Conservation (phyloP, 192 early-diverging fungal species). For the Coemansia sp. region DNA sequence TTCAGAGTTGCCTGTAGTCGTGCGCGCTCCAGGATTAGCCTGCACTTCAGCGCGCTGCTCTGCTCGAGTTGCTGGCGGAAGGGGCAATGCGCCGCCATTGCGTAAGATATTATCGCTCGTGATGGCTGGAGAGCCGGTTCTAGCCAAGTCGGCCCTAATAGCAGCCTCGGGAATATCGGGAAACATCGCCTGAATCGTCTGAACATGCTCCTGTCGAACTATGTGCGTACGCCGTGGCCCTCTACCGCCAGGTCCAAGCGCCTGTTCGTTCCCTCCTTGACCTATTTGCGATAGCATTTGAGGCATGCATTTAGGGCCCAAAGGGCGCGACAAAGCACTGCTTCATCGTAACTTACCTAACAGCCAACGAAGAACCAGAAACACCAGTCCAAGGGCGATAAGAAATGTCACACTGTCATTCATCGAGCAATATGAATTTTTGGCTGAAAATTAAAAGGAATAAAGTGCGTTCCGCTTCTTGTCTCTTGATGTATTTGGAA, state of each 20-base stretch:
- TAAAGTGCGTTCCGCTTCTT: too few species aligned
- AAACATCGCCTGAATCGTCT: slow-evolving; percentile 77
- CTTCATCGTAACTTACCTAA: slow-evolving; percentile 20
- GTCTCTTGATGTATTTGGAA: too few species aligned
- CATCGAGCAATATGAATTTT: slow-evolving; percentile 14
- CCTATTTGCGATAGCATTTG: slow-evolving; percentile 11
- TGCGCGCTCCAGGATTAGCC: neutral
- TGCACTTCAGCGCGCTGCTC: slow-evolving; percentile 21
- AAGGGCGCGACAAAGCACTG: neutral
- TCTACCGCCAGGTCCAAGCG: slow-evolving; percentile 9
- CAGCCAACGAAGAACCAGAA: slow-evolving; percentile 47
- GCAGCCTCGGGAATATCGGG: slow-evolving; percentile 74
- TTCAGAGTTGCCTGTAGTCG: neutral
- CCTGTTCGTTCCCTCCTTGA: slow-evolving; percentile 37
- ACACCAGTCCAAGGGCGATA: slow-evolving; percentile 43
- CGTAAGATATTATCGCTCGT: slow-evolving; percentile 79
- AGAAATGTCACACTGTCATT: slow-evolving; percentile 45
- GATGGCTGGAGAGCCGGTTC: slow-evolving; percentile 77
- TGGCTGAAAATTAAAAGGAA: too few species aligned
- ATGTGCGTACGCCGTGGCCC: slow-evolving; percentile 23
- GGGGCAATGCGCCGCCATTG: slow-evolving; percentile 52
- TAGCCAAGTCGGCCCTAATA: slow-evolving; percentile 71
- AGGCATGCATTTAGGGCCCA: neutral
- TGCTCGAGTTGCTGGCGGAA: slow-evolving; percentile 25
- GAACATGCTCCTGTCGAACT: slow-evolving; percentile 57